phyloP scores from a whole-genome alignment of 2,329 filamentous ascomycete species.

The Mollisiaceae sp. region DNA sequence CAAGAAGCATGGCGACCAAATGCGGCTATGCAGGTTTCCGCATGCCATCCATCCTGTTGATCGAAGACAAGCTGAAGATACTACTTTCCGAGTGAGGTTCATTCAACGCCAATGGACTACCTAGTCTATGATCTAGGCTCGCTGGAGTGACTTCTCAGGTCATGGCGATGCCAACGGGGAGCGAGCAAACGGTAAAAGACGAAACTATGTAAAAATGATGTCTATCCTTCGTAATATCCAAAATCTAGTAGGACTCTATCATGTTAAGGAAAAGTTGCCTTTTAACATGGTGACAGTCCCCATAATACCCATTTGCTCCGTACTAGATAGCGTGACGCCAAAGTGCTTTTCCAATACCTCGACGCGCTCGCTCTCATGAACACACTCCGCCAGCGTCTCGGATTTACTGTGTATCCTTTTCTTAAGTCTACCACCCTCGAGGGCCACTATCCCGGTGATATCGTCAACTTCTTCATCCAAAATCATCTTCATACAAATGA shows the following conservation, averaged over 20 bases:
- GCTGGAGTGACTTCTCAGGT: neutral
- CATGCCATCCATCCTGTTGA: neutral
- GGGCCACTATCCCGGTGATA: conserved; percentile 56
- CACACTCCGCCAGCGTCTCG: conserved; percentile 50
- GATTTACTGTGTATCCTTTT: conserved; percentile 54
- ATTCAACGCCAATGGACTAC: neutral
- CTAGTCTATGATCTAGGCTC: neutral
- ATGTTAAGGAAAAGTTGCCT: neutral
- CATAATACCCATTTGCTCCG: conserved; percentile 56
- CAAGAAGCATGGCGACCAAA: neutral
- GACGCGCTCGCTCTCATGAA: conserved; percentile 57
- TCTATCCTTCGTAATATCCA: neutral
- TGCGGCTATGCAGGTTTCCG: neutral
- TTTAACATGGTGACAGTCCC: conserved; percentile 51
- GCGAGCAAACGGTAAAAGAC: neutral
- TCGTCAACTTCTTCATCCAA: conserved; percentile 48
- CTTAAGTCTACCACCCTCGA: conserved; percentile 57
- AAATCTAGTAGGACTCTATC: neutral
- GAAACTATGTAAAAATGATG: neutral
- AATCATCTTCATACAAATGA: conserved; percentile 63
- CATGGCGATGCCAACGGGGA: neutral
- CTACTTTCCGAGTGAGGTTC: neutral
- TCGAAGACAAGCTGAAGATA: neutral
- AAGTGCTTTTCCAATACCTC: conserved; percentile 55
- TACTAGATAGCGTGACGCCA: conserved; percentile 52